A percentile compares a stretch with the other conserved stretches of the same genome.
These are phyloP conservation scores for Phlebiopsis gigantea DNA, from an alignment of 768 basidiomycete genomes.

Conservation along the genomic window DNA sequence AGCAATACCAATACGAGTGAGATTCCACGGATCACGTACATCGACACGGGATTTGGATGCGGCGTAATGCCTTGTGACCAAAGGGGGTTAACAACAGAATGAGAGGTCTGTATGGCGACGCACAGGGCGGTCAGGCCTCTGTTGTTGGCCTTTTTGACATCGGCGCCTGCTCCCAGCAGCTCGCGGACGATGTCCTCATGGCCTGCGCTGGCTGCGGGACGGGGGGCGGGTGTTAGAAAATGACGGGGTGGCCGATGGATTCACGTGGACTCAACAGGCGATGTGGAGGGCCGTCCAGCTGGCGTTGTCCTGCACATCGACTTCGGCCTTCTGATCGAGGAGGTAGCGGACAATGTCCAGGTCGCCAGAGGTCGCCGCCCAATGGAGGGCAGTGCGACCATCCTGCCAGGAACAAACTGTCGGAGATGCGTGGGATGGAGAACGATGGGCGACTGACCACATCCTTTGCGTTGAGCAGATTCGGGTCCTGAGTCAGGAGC, in stretches of 20 bases:
- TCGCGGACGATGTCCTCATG: constrained; percentile 70
- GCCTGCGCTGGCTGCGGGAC: constrained; percentile 68
- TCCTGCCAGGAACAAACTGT: constrained; percentile 40
- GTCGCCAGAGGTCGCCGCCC: constrained; percentile 75
- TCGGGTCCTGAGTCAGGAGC: constrained; percentile 57
- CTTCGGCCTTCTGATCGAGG: constrained; percentile 64
- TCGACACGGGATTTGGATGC: constrained; percentile 88
- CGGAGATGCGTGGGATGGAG: not conserved
- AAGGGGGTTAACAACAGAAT: not conserved
- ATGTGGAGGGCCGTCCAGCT: constrained; percentile 83
- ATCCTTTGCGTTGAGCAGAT: constrained; percentile 57
- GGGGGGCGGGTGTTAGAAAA: constrained; percentile 4
- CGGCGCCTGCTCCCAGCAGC: constrained; percentile 76
- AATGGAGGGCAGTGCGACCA: constrained; percentile 77
- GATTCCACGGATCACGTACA: constrained; percentile 32
- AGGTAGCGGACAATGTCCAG: constrained; percentile 63
- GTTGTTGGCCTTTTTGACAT: constrained; percentile 74
- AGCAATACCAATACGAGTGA: not conserved
- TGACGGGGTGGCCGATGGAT: not conserved
- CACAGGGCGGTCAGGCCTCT: constrained; percentile 84
- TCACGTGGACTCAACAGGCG: constrained; percentile 42
- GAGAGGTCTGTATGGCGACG: constrained; percentile 23
- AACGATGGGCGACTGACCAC: constrained; percentile 35
- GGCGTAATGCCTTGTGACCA: constrained; percentile 70
- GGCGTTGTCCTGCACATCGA: constrained; percentile 57